phyloP scores from a whole-genome alignment of 257 asterid species.

The Henckelia pumila region DNA sequence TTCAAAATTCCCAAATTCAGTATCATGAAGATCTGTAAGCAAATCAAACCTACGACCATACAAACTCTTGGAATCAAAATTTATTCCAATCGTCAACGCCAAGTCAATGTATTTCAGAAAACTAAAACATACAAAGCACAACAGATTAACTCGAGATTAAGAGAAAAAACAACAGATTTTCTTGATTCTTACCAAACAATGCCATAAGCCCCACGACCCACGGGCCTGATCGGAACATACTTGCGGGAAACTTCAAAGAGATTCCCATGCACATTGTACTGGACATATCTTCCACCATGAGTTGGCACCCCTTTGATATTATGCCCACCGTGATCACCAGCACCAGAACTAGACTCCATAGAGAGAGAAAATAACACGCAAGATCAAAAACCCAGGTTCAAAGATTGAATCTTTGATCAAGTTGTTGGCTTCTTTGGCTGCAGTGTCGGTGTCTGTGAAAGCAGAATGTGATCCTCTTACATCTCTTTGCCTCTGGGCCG shows the following conservation, averaged over 20 bases:
- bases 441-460: slow-evolving; percentile 36
- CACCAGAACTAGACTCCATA: slow-evolving; percentile 55
- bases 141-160: slow-evolving; percentile 1
- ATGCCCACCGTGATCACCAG: slow-evolving; percentile 64
- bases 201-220: slow-evolving; percentile 86
- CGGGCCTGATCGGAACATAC: slow-evolving; percentile 70
- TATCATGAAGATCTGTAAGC: not conserved
- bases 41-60: not conserved
- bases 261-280: slow-evolving; percentile 77
- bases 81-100: not conserved
- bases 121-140: not conserved
- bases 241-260: slow-evolving; percentile 72
- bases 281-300: slow-evolving; percentile 69
- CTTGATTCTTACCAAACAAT: slow-evolving; percentile 57
- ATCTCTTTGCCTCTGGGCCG: slow-evolving; percentile 25
- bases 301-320: slow-evolving; percentile 58
- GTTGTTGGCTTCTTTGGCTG: slow-evolving; percentile 9
- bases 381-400: slow-evolving; percentile 31
- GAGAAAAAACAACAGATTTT: not conserved
- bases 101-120: not conserved
- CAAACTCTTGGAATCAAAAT: not conserved
- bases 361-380: slow-evolving; percentile 10
- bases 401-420: slow-evolving; percentile 21
- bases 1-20: not conserved
- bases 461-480: slow-evolving; percentile 32